Conservation (phyloP, 140 eudicot species). For the Cichorium intybus region DNA sequence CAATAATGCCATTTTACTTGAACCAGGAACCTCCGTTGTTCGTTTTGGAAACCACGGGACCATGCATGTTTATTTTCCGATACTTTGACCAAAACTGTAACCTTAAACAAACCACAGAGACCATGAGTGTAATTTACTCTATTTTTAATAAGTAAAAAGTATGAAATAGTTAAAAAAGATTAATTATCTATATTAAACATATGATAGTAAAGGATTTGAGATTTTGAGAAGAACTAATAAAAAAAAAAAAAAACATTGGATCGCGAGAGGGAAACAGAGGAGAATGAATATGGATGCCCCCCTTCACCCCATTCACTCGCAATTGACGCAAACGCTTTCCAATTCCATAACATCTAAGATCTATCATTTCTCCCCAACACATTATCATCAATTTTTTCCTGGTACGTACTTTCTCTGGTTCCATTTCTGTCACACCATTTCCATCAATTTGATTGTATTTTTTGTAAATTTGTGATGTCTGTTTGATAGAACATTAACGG, state of each 20-base stretch:
- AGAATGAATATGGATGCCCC: constrained; percentile 49
- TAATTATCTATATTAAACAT: too few species aligned
- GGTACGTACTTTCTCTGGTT: constrained; percentile 31
- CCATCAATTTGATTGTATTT: background rate
- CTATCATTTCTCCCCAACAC: constrained; percentile 73
- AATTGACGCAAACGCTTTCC: constrained; percentile 53
- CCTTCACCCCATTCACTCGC: constrained; percentile 68
- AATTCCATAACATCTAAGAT: constrained; percentile 63
- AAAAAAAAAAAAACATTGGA: background rate
- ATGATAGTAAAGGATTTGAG: too few species aligned
- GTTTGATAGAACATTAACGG: background rate
- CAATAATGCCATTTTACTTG: too few species aligned
- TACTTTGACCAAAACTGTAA: too few species aligned
- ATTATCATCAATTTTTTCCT: constrained; percentile 65
- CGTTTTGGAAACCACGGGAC: too few species aligned
- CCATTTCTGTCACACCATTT: background rate
- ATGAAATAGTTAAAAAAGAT: too few species aligned
- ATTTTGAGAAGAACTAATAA: background rate
- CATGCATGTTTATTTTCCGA: too few species aligned
- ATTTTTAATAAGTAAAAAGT: too few species aligned
- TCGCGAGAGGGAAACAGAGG: constrained; percentile 17
- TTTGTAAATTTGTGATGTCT: background rate
- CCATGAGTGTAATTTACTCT: too few species aligned
- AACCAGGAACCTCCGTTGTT: too few species aligned
- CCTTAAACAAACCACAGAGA: too few species aligned